phyloP scores from a whole-genome alignment of 2,329 filamentous ascomycete species.

The Beauveria sp. region DNA sequence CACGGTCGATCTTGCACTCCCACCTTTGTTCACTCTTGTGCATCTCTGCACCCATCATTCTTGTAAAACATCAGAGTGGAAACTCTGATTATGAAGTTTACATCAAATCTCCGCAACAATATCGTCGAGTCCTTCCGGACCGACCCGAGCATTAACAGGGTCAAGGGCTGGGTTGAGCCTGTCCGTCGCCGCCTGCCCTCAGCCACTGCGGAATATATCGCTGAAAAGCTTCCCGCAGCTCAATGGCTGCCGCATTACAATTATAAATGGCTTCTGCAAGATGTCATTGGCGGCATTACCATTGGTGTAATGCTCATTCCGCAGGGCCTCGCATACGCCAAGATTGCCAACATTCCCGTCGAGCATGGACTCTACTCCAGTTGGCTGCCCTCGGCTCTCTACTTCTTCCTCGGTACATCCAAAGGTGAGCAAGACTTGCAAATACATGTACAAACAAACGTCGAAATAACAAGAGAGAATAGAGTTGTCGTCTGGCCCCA shows the following conservation, averaged over 20 bases:
- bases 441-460: neutral
- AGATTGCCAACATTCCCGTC: conserved; percentile 53
- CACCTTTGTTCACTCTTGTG: neutral
- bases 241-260: conserved; percentile 58
- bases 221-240: conserved; percentile 54
- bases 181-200: conserved; percentile 34
- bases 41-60: neutral
- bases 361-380: conserved; percentile 53
- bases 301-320: conserved; percentile 54
- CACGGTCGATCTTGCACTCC: neutral
- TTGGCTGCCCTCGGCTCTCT: conserved; percentile 50
- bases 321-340: conserved; percentile 54
- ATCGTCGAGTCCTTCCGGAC: conserved; percentile 17
- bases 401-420: conserved; percentile 53
- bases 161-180: conserved; percentile 18
- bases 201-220: conserved; percentile 45
- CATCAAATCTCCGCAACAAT: conserved; percentile 15
- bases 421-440: conserved; percentile 36
- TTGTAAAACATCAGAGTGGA: neutral
- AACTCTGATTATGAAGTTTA: conserved; percentile 14
- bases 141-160: conserved; percentile 21
- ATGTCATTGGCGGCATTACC: conserved; percentile 54
- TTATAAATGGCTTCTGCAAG: conserved; percentile 52
- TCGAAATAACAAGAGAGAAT: neutral
- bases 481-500: conserved; percentile 57